phyloP scores from a whole-genome alignment of 192 early-diverging fungal genomes.

The Dissophora ornata region DNA sequence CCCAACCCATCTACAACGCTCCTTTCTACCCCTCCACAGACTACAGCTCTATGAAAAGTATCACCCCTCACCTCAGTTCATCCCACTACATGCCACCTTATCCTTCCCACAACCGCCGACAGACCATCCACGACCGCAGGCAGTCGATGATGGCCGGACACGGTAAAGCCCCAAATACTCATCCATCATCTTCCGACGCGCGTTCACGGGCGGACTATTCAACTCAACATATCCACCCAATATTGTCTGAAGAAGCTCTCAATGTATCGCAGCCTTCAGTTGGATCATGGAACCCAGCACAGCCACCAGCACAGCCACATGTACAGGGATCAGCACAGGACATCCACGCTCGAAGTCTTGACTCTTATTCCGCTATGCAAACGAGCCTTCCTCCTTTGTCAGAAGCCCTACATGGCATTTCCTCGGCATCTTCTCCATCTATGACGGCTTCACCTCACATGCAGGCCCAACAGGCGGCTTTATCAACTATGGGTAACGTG shows the following conservation, averaged over 20 bases:
- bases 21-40: conserved; percentile 31
- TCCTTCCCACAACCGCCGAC: conserved; percentile 23
- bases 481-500: conserved; percentile 13
- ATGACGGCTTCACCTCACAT: conserved; percentile 27
- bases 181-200: conserved; percentile 12
- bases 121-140: conserved; percentile 42
- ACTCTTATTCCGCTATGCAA: conserved; percentile 16
- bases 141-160: conserved; percentile 35
- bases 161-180: conserved; percentile 13
- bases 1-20: conserved; percentile 16
- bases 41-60: conserved; percentile 16
- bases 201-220: conserved; percentile 30
- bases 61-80: conserved; percentile 18
- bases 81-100: conserved; percentile 40
- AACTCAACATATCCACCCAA: background rate
- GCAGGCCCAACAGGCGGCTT: conserved; percentile 21
- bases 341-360: conserved; percentile 1
- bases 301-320: conserved; percentile 1
- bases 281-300: conserved; percentile 21
- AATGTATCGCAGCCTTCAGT: conserved; percentile 6
- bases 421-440: conserved; percentile 21
- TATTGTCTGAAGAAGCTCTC: background rate
- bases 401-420: conserved; percentile 33
- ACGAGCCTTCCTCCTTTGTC: conserved; percentile 38
- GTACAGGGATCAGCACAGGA: background rate